These are phyloP conservation scores for Medicago ruthenica DNA, from an alignment of 306 rosid species.

Conservation along the genomic window DNA sequence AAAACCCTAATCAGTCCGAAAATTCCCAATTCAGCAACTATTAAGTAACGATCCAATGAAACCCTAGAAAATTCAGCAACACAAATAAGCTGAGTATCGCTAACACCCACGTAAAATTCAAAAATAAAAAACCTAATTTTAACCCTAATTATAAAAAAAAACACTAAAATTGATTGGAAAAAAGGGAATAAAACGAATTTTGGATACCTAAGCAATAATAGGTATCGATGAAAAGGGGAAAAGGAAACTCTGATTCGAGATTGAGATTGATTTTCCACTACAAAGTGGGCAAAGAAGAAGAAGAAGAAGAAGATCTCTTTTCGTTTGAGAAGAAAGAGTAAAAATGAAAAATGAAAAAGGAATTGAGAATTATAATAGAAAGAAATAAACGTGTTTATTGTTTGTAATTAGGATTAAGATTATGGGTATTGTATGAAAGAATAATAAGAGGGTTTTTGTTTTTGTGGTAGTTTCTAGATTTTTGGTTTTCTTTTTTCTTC, in stretches of 20 bases:
- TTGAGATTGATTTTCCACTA: no score
- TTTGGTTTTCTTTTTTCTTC: no score
- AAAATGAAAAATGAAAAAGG: no score
- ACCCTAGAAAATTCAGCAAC: slow-evolving; percentile 47
- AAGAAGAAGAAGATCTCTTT: no score
- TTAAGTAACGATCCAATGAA: slow-evolving; percentile 47
- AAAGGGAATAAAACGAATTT: neutral
- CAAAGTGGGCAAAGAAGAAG: no score
- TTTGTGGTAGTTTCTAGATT: no score
- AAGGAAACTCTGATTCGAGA: slow-evolving; percentile 42
- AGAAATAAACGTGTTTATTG: no score
- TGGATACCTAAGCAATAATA: slow-evolving; percentile 12
- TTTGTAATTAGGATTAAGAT: no score
- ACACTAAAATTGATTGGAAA: neutral
- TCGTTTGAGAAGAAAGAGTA: no score
- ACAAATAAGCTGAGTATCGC: slow-evolving; percentile 35
- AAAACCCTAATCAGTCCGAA: slow-evolving; percentile 17
- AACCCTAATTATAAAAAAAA: neutral
- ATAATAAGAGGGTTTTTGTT: no score
- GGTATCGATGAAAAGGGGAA: slow-evolving; percentile 50
- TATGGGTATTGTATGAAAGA: no score
- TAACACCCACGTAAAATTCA: neutral
- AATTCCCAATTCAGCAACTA: slow-evolving; percentile 43
- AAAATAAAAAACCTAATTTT: neutral
- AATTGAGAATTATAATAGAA: no score